Percentiles rank a stretch among this genome's conserved stretches.
phyloP scores from a whole-genome alignment of 1,284 basidiomycete species.

The Schizophyllum commune region DNA sequence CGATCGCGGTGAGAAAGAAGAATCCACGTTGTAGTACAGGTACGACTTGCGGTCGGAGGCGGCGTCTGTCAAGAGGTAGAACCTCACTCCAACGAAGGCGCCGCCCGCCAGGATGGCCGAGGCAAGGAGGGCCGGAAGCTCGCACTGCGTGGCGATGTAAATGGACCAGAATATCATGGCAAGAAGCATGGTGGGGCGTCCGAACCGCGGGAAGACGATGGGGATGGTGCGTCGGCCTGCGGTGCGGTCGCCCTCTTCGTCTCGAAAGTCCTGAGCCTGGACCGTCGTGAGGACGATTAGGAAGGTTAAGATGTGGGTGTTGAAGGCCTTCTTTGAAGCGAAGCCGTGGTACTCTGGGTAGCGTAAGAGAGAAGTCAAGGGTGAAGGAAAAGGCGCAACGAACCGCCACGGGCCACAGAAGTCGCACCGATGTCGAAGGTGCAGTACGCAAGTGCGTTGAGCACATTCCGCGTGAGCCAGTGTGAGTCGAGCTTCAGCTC shows the following conservation, averaged over 20 bases:
- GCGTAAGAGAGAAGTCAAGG: neutral
- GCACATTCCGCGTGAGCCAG: conserved; percentile 21
- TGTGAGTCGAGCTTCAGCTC: conserved; percentile 16
- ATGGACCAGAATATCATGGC: conserved; percentile 15
- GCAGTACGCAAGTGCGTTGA: conserved; percentile 22
- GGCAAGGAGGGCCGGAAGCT: conserved; percentile 1
- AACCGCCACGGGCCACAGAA: neutral
- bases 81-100: conserved; percentile 12
- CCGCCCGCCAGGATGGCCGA: conserved; percentile 10
- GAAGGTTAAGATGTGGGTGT: neutral
- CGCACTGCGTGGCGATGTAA: conserved; percentile 12
- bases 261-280: conserved; percentile 32
- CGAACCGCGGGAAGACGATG: conserved; percentile 21
- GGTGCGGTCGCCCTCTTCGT: conserved; percentile 25
- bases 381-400: neutral
- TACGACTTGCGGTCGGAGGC: conserved; percentile 11
- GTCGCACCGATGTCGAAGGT: conserved; percentile 23
- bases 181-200: conserved; percentile 12
- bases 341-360: neutral
- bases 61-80: conserved; percentile 10
- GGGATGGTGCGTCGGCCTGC: conserved; percentile 27
- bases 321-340: neutral
- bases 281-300: conserved; percentile 26
- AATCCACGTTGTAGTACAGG: conserved; percentile 15
- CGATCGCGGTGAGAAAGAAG: neutral